Evolutionary conservation across 2,329 filamentous ascomycete species (phyloP).

Genomic region (Pleomassaria siparia): DNA sequence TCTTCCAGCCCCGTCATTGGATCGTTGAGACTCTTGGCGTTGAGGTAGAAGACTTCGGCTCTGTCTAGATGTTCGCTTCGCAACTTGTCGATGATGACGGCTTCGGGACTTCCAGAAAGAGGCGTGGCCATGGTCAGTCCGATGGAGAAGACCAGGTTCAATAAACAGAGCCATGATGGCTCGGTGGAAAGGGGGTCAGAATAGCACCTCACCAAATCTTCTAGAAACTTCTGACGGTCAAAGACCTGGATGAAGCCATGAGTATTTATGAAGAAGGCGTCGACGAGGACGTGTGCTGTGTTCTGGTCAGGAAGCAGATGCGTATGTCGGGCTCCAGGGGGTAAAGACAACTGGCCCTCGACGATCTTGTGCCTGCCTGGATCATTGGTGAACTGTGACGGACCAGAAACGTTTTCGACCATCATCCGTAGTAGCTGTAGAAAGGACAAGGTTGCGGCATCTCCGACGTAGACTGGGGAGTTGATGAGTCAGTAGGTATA

Average conservation of each 20-base stretch:
- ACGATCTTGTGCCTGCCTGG: constrained; percentile 59
- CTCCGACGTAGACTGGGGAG: constrained; percentile 62
- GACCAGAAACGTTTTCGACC: constrained; percentile 57
- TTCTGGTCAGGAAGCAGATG: constrained; percentile 58
- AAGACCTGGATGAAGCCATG: constrained; percentile 64
- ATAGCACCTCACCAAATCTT: constrained; percentile 57
- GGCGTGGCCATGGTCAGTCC: constrained; percentile 62
- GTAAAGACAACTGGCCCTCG: constrained; percentile 55
- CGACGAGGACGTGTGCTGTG: constrained; percentile 57
- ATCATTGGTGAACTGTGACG: constrained; percentile 61
- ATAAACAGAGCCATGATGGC: constrained; percentile 57
- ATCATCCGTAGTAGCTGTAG: constrained; percentile 63
- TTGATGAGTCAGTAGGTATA: constrained; percentile 12
- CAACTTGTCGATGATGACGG: constrained; percentile 55
- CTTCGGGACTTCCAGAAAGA: constrained; percentile 52
- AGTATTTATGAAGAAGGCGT: constrained; percentile 66
- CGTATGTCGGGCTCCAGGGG: constrained; percentile 50
- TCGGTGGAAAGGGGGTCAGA: constrained; percentile 54
- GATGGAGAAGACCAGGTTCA: constrained; percentile 65
- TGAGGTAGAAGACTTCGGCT: constrained; percentile 65
- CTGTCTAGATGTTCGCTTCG: constrained; percentile 52
- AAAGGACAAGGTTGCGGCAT: constrained; percentile 63
- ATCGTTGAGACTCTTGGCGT: constrained; percentile 57
- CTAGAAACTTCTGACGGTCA: constrained; percentile 54
- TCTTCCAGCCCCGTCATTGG: constrained; percentile 59